Base-by-base conservation (phyloP, 2,329 filamentous ascomycete species). In the Botrytis deweyae region DNA sequence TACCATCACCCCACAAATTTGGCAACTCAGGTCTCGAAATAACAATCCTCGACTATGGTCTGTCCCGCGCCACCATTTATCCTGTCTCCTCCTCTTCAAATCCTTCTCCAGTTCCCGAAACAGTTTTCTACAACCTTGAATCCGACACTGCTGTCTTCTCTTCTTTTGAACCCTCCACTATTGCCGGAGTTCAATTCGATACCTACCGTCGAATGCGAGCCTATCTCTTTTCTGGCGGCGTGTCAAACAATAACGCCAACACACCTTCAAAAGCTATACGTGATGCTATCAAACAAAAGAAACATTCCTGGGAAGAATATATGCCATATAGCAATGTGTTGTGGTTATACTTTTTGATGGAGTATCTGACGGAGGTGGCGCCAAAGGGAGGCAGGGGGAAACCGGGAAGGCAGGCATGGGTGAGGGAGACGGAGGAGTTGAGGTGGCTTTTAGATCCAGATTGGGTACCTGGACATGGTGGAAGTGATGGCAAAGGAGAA, bases 1-100 rank as follows among this genome's bases (percentile, higher is more conserved):
- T 36, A 25, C 7, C 29, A 10, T 66, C 67, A 0, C 42, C 44
- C 38, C 81, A 83, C 4, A 82, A 84, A 68, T 89, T 89, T 80
- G 89, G 89, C 42, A 87, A 84, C 76, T 91, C 89, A 0, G 89
- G 88, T 1, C 82, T 91, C 7, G 88, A 90, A 72, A 87, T 91
- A 65, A 91, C 89, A 0, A 88, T 91, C 59, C 83, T 91, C 8
- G 89, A 91, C 80, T 91, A 91, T 75, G 89, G 89, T 0, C 84
- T 91, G 22, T 91, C 89, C 1, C 85, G 89, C 29, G 89, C 88
- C 4, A 85, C 85, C 44, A 83, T 87, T 69, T 58, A 46, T 25
- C 65, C 62, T 18, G 22, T 25, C 4, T 75, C 83, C n/a, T 78
- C 79, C 18, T 78, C 78, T 12, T 58, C 46, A 12, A 40, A 38